These are phyloP conservation scores for Malus hybrid DNA, from an alignment of 331 rosid species.

Conservation along the genomic window DNA sequence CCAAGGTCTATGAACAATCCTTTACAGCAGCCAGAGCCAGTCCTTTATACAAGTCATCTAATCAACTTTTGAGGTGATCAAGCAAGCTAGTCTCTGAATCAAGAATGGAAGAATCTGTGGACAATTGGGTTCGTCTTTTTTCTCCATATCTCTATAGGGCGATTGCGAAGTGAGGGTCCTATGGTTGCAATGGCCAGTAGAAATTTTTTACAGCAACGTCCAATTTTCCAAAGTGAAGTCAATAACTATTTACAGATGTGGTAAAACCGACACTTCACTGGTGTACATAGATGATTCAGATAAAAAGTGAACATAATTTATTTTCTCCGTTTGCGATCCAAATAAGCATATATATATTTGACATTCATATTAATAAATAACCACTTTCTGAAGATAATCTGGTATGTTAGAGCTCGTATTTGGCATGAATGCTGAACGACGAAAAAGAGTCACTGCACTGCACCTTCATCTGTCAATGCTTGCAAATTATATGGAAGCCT, in stretches of 20 bases:
- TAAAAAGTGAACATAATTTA: not conserved
- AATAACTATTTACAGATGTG: not conserved
- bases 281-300: not conserved
- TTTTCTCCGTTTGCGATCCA: not conserved
- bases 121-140: conserved; percentile 10
- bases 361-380: not conserved
- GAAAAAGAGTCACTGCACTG: conserved; percentile 24
- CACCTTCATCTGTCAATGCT: conserved; percentile 21
- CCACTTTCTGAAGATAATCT: not conserved
- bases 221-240: not conserved
- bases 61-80: conserved; percentile 19
- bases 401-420: not conserved
- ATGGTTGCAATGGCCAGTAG: conserved; percentile 31
- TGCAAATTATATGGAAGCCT: not conserved
- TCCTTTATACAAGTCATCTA: conserved; percentile 18
- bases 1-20: not conserved
- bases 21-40: not conserved
- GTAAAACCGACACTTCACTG: not conserved
- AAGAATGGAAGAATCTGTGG: conserved; percentile 19
- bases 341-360: not conserved
- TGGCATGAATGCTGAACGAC: conserved; percentile 22
- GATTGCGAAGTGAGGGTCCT: conserved; percentile 22
- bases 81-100: conserved; percentile 10
- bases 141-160: conserved; percentile 3
- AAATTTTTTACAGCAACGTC: conserved; percentile 26